These are phyloP conservation scores for Paspalum notatum DNA, from an alignment of 176 grass and related monocot genomes.

Conservation along the genomic window DNA sequence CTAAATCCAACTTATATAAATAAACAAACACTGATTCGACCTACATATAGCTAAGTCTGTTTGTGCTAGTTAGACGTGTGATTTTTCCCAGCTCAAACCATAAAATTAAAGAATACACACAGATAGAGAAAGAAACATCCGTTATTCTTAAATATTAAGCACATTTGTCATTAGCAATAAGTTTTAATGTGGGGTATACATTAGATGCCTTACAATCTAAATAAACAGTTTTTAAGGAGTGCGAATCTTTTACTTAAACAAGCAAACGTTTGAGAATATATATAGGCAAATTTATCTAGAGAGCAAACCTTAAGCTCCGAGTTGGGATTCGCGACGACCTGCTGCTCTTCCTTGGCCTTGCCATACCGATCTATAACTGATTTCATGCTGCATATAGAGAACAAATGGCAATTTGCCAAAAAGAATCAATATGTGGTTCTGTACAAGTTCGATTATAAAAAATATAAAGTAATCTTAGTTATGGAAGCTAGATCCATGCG, in stretches of 20 bases:
- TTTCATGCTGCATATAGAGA: conserved; percentile 59
- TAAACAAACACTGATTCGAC: neutral
- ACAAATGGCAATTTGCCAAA: conserved; percentile 7
- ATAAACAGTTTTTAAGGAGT: neutral
- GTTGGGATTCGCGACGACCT: conserved; percentile 38
- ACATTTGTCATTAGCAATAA: neutral
- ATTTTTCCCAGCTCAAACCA: neutral
- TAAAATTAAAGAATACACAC: neutral
- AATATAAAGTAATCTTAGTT: conserved; percentile 29
- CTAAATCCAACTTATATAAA: neutral
- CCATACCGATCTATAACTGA: conserved; percentile 65
- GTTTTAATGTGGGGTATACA: neutral
- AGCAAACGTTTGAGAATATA: neutral
- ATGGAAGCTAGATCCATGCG: conserved; percentile 17
- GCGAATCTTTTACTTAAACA: neutral
- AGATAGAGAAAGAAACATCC: neutral
- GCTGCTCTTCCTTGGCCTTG: conserved; percentile 62
- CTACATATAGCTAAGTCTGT: neutral
- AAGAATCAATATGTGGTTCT: neutral
- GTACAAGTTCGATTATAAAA: neutral
- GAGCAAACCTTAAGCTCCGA: conserved; percentile 64
- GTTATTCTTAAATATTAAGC: neutral
- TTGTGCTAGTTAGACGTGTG: neutral
- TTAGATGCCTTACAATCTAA: neutral
- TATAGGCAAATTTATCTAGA: neutral